Evolutionary conservation across 202 grass and related monocot species (phyloP).

Genomic region (Schoenoplectus tabernaemontani): DNA sequence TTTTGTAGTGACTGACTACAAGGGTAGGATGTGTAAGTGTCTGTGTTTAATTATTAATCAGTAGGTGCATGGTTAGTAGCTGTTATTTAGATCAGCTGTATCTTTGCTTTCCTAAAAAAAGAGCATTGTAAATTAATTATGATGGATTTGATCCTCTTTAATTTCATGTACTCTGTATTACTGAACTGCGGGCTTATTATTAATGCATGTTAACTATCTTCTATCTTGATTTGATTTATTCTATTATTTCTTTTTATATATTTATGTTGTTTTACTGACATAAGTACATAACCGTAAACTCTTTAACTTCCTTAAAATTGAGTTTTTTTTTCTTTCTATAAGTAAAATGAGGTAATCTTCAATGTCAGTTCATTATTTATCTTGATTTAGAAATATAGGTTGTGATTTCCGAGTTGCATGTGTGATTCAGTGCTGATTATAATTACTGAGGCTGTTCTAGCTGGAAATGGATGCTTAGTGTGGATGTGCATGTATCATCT

Average conservation of each 20-base stretch:
- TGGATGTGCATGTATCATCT: not conserved
- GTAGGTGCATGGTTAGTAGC: slow-evolving; percentile 23
- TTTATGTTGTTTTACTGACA: not conserved
- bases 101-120: slow-evolving; percentile 36
- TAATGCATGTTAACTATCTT: slow-evolving; percentile 30
- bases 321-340: not conserved
- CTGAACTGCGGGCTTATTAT: slow-evolving; percentile 37
- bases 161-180: slow-evolving; percentile 38
- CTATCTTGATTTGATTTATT: slow-evolving; percentile 13
- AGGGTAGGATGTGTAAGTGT: slow-evolving; percentile 51
- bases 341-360: not conserved
- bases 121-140: slow-evolving; percentile 72
- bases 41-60: slow-evolving; percentile 46
- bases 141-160: slow-evolving; percentile 20
- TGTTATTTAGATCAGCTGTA: slow-evolving; percentile 50
- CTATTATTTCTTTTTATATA: not conserved
- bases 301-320: not conserved
- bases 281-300: too few species aligned
- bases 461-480: not conserved
- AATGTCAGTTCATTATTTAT: not conserved
- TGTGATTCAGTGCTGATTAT: not conserved
- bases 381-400: not conserved
- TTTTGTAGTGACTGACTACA: slow-evolving; percentile 95
- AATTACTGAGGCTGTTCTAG: not conserved
- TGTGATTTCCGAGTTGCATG: not conserved